phyloP scores from a whole-genome alignment of 345 rosid genomes.

The Populus deltoides region DNA sequence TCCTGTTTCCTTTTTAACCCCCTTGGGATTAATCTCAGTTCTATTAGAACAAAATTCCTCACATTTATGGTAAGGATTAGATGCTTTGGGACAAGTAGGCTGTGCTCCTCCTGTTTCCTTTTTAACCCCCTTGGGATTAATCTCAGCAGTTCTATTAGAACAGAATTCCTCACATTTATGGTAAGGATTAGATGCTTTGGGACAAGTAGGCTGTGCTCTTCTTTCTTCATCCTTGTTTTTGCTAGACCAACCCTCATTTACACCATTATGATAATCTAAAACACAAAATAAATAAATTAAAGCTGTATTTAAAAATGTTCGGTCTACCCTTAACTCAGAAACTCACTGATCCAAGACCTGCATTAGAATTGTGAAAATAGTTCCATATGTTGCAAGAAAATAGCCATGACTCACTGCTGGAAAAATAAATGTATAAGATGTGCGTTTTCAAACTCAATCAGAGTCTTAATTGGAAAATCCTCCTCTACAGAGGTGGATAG shows the following conservation, averaged over 20 bases:
- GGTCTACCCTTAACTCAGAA: neutral
- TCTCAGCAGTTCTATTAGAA: conserved; percentile 29
- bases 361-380: neutral
- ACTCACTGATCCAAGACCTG: neutral
- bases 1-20: conserved; percentile 15
- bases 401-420: neutral
- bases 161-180: conserved; percentile 55
- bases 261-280: conserved; percentile 38
- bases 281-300: conserved; percentile 11
- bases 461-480: neutral
- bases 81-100: conserved; percentile 36
- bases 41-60: conserved; percentile 41
- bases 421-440: neutral
- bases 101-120: conserved; percentile 27
- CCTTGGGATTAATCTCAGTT: conserved; percentile 23
- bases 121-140: conserved; percentile 16
- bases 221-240: conserved; percentile 41
- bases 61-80: conserved; percentile 60
- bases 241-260: conserved; percentile 28
- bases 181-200: conserved; percentile 55
- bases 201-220: conserved; percentile 36
- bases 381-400: neutral
- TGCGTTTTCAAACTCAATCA: neutral
- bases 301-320: conserved; percentile 2
- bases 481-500: neutral